A percentile compares a stretch with the other conserved stretches of the same genome.
Evolutionary conservation across 2,329 filamentous ascomycete species (phyloP).

Genomic region (Apiospora marii): DNA sequence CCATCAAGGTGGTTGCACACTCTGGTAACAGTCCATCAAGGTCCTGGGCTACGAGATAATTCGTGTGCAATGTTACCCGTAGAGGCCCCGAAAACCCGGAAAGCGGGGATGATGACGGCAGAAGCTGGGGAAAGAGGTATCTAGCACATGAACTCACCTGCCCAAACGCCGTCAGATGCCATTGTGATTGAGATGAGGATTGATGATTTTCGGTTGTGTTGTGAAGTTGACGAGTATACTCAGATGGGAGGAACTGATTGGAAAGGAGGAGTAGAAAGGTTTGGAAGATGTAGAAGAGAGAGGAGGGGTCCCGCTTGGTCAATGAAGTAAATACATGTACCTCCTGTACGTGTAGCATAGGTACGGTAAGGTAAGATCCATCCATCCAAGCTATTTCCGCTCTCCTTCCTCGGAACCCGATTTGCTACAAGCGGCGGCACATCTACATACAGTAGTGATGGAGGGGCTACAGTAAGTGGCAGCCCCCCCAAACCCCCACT

Average conservation of each 20-base stretch:
- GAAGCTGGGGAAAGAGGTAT: background rate
- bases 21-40: slow-evolving; percentile 51
- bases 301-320: slow-evolving; percentile 14
- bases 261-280: slow-evolving; percentile 18
- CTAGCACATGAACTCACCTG: background rate
- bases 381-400: slow-evolving; percentile 12
- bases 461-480: slow-evolving; percentile 22
- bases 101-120: slow-evolving; percentile 25
- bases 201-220: slow-evolving; percentile 5
- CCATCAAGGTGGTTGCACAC: slow-evolving; percentile 40
- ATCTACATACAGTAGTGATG: background rate
- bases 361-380: slow-evolving; percentile 4
- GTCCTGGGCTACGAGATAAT: slow-evolving; percentile 50
- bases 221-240: slow-evolving; percentile 6
- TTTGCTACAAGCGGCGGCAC: slow-evolving; percentile 11
- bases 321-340: slow-evolving; percentile 10
- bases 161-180: slow-evolving; percentile 18
- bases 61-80: slow-evolving; percentile 68
- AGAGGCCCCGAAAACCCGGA: slow-evolving; percentile 29
- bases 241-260: slow-evolving; percentile 6
- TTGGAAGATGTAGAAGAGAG: slow-evolving; percentile 6
- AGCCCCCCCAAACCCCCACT: slow-evolving; percentile 13
- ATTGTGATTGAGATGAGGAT: slow-evolving; percentile 2
- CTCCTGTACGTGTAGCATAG: background rate
- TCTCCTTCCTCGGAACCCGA: slow-evolving; percentile 8